Evolutionary conservation across 441 rosid genomes (phyloP).

Genomic region (Adansonia rubrostipa): DNA sequence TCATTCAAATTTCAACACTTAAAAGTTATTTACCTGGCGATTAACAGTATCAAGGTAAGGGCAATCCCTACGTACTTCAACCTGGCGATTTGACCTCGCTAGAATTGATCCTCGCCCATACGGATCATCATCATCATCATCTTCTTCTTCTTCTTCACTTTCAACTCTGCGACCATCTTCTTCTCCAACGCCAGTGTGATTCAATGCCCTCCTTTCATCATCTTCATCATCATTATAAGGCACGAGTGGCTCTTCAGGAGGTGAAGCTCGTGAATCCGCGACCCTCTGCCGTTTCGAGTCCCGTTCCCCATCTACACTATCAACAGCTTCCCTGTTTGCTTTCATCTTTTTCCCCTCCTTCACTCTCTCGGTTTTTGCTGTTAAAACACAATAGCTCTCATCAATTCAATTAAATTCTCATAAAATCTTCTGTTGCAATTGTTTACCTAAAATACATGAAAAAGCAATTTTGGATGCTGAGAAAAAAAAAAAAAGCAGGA

Average conservation of each 20-base stretch:
- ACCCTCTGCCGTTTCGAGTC: constrained; percentile 55
- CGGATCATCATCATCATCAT: constrained; percentile 39
- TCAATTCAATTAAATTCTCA: not conserved
- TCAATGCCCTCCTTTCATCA: constrained; percentile 33
- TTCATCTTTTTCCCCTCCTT: constrained; percentile 44
- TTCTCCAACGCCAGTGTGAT: constrained; percentile 25
- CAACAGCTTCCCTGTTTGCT: constrained; percentile 46
- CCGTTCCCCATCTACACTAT: constrained; percentile 43
- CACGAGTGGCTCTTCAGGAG: constrained; percentile 68
- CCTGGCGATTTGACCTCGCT: constrained; percentile 49
- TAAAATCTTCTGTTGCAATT: not conserved
- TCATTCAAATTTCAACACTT: constrained; percentile 8
- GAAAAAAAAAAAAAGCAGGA: not conserved
- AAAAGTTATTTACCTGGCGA: constrained; percentile 66
- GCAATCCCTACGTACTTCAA: constrained; percentile 86
- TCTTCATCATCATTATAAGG: constrained; percentile 72
- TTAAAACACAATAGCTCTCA: not conserved
- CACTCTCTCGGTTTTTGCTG: constrained; percentile 16
- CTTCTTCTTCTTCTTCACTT: constrained; percentile 43
- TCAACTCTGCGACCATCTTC: constrained; percentile 31
- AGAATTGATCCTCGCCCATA: constrained; percentile 30
- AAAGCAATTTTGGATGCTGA: not conserved
- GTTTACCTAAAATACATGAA: not conserved
- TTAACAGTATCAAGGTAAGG: constrained; percentile 96
- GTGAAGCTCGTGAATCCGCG: constrained; percentile 37